Conservation (phyloP, 495 filamentous ascomycete genomes). For the Opeltia flavorubescens region DNA sequence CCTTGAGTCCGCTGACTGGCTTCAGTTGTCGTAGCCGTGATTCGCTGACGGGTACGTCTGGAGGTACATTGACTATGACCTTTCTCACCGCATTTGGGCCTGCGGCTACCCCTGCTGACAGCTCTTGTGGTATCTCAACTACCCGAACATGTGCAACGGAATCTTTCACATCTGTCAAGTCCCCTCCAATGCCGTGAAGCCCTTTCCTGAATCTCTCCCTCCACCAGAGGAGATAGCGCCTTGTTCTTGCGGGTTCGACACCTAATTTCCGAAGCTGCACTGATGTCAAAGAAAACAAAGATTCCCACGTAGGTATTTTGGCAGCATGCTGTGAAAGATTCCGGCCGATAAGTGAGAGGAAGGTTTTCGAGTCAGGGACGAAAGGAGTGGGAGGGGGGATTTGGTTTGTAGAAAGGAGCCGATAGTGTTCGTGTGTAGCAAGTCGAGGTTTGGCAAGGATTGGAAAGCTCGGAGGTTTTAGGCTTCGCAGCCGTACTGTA, state of each 20-base stretch:
- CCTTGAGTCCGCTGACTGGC: conserved; percentile 47
- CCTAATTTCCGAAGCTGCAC: conserved; percentile 67
- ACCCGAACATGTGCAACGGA: conserved; percentile 57
- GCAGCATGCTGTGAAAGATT: conserved; percentile 60
- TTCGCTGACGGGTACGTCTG: conserved; percentile 31
- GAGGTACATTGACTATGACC: conserved; percentile 59
- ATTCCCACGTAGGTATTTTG: conserved; percentile 77
- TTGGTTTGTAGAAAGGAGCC: conserved; percentile 3
- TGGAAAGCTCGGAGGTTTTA: background rate
- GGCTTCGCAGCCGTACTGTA: background rate
- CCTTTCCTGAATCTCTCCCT: conserved; percentile 69
- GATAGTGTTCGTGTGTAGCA: conserved; percentile 1
- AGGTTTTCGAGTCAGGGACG: conserved; percentile 78
- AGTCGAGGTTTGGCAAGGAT: background rate
- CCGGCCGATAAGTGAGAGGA: conserved; percentile 86
- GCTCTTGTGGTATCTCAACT: conserved; percentile 35
- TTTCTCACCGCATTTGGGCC: conserved; percentile 39
- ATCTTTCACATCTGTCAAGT: conserved; percentile 55
- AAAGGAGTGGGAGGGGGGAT: conserved; percentile 67
- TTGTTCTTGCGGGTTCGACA: conserved; percentile 67
- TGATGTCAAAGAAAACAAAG: conserved; percentile 68
- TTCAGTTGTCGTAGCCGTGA: conserved; percentile 25
- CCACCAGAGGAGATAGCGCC: conserved; percentile 76
- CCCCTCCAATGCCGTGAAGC: conserved; percentile 62
- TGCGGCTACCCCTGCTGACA: conserved; percentile 27